Evolutionary conservation across 2,329 filamentous ascomycete genomes (phyloP).

Genomic region (Trichoderma pleuroti): DNA sequence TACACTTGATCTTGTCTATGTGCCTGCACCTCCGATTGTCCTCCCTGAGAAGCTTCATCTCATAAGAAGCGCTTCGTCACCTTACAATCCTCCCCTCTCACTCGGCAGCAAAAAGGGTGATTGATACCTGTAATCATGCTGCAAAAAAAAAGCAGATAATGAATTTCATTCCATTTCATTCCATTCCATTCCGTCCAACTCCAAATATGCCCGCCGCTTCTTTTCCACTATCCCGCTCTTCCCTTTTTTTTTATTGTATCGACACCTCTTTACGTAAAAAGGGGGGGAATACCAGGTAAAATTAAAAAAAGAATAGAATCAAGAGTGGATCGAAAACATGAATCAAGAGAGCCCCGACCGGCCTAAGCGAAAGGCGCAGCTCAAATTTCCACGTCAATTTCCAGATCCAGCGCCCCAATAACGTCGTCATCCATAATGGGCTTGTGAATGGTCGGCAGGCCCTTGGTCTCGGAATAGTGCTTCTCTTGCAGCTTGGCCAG

Average conservation of each 20-base stretch:
- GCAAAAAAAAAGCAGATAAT: background rate
- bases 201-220: conserved; percentile 11
- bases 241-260: background rate
- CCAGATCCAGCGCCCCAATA: conserved; percentile 82
- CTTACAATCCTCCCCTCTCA: background rate
- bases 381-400: conserved; percentile 85
- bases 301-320: background rate
- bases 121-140: background rate
- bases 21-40: background rate
- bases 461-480: conserved; percentile 55
- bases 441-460: conserved; percentile 67
- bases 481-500: conserved; percentile 52
- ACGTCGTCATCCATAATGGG: conserved; percentile 88
- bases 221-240: background rate
- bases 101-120: background rate
- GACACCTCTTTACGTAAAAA: background rate
- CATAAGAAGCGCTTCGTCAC: background rate
- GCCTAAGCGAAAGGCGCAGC: background rate
- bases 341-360: background rate
- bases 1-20: conserved; percentile 6
- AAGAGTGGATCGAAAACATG: background rate
- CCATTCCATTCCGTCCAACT: conserved; percentile 12
- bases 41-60: background rate
- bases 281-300: background rate
- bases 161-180: background rate